Base-by-base conservation (phyloP, 2,329 filamentous ascomycete species). In the Aspergillus neotritici region DNA sequence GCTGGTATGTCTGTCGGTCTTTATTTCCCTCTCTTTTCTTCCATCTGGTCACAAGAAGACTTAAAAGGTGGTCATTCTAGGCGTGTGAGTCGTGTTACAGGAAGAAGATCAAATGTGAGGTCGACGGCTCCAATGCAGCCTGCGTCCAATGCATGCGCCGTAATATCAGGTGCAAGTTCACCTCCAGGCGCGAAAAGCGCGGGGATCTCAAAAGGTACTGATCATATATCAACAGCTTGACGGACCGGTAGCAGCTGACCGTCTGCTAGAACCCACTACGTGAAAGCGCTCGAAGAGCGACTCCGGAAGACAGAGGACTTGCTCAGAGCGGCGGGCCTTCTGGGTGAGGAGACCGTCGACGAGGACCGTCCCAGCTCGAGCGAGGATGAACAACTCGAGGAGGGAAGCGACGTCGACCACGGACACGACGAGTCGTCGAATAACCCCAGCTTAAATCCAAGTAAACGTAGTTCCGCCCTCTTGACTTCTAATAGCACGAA, bases 81-180 rank as follows among this genome's bases (percentile, higher is more conserved):
- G 87, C 87, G 41, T 94, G 88, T 70, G 87, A 94, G 56, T 89
- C 90, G 87, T 96, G 90, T 63, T 79, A 87, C 60, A 93, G 89
- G 70, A 83, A 79, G 68, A 73, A 86, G 69, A 91, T 94, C 69
- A 95, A 94, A 72, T 96, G 91, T 68, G 89, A 95, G 63, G 86
- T 89, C 54, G 93, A 93, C 69, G 78, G 89, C 60, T 87, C 88
- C 16, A 79, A 84, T 40, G 29, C 43, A 6, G 37, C 49, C 14
- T 96, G 90, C 70, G 84, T 85, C 5, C 90, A 95, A 68, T 96
- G 90, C 67, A 83, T 84, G 63, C 95, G 94, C 65, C 94, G 94
- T 74, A 94, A 94, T 74, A 93, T 87, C 5, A 86, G 90, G 57
- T 96, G 91, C 68, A 80, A 93, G 57, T 94, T 94, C 64, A 94